A percentile compares a stretch with the other conserved stretches of the same genome.
phyloP scores from a whole-genome alignment of 2,329 filamentous ascomycete species.

The Botrytis galanthina region DNA sequence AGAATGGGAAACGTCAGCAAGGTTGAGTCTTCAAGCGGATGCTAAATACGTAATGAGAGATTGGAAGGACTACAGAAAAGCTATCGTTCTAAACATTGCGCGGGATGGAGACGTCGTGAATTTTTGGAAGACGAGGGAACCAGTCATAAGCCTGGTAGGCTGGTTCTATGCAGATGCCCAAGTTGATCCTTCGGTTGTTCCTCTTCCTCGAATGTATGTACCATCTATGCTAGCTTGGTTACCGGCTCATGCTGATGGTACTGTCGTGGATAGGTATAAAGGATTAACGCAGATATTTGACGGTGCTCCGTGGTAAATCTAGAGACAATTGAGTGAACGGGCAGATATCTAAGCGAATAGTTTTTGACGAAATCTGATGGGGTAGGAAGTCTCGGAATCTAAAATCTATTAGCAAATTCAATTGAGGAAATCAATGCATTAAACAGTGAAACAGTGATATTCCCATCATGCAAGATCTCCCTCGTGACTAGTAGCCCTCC shows the following conservation, averaged over 20 bases:
- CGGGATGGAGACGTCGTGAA: background rate
- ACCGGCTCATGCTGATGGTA: background rate
- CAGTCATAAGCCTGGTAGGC: background rate
- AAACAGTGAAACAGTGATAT: background rate
- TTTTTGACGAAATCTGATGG: background rate
- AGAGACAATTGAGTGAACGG: background rate
- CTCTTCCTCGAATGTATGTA: background rate
- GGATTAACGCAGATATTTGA: slow-evolving; percentile 6
- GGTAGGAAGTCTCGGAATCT: background rate
- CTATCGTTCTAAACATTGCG: background rate
- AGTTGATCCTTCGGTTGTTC: background rate
- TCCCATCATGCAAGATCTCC: background rate
- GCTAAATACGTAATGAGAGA: background rate
- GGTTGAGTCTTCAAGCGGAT: background rate
- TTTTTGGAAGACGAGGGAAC: background rate
- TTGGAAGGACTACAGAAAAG: background rate
- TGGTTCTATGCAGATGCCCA: background rate
- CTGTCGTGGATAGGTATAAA: background rate
- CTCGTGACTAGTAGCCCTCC: background rate
- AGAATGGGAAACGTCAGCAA: background rate
- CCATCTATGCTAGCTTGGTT: background rate
- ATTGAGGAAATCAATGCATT: background rate
- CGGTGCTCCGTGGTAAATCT: background rate
- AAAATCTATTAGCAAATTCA: background rate
- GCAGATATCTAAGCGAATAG: background rate